phyloP scores from a whole-genome alignment of 768 basidiomycete species.

The Hygrocybe punicea region DNA sequence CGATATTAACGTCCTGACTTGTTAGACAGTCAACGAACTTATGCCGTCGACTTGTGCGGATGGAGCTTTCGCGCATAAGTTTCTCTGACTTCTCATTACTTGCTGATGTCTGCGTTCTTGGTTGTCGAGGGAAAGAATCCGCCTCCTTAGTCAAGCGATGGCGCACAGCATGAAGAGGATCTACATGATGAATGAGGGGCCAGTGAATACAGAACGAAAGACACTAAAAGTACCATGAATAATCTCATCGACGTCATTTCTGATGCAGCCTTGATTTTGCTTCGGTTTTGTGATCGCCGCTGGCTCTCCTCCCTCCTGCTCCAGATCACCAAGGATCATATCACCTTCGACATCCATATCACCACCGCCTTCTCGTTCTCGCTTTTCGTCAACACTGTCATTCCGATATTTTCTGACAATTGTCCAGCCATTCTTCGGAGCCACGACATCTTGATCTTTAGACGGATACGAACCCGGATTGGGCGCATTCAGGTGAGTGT shows the following conservation, averaged over 20 bases:
- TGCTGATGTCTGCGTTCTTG: slow-evolving; percentile 21
- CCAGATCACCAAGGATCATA: slow-evolving; percentile 75
- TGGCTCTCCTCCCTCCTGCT: slow-evolving; percentile 44
- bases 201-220: slow-evolving; percentile 22
- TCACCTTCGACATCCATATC: slow-evolving; percentile 73
- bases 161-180: slow-evolving; percentile 57
- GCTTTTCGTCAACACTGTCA: slow-evolving; percentile 13
- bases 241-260: slow-evolving; percentile 69
- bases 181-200: slow-evolving; percentile 35
- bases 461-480: slow-evolving; percentile 74
- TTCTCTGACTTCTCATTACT: slow-evolving; percentile 52
- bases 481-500: slow-evolving; percentile 74
- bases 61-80: slow-evolving; percentile 69
- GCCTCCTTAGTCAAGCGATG: slow-evolving; percentile 39
- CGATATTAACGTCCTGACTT: slow-evolving; percentile 76
- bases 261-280: slow-evolving; percentile 48
- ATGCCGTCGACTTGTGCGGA: slow-evolving; percentile 70
- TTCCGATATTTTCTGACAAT: slow-evolving; percentile 52
- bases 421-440: slow-evolving; percentile 66
- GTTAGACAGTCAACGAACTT: slow-evolving; percentile 81
- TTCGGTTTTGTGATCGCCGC: slow-evolving; percentile 39
- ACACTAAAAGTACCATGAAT: slow-evolving; percentile 57
- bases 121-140: slow-evolving; percentile 26
- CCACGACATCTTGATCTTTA: slow-evolving; percentile 35
- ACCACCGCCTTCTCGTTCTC: slow-evolving; percentile 12